Evolutionary conservation across 169 alveolate genomes (phyloP).

Genomic region (Cyclospora cayetanensis): DNA sequence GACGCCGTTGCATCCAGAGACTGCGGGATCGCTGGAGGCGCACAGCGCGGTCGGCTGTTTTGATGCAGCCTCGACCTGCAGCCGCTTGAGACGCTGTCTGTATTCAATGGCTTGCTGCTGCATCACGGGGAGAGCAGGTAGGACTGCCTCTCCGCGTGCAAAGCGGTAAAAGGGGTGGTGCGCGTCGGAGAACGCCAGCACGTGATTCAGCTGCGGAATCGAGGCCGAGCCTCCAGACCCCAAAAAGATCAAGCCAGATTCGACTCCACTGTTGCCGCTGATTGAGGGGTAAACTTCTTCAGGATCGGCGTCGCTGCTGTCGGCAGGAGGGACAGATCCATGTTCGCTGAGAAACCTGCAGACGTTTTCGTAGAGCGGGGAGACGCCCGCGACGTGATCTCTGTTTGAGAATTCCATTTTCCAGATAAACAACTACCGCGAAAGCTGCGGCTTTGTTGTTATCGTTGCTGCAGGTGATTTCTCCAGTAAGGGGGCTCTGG

Average conservation of each 20-base stretch:
- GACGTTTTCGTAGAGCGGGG: not conserved
- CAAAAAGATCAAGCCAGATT: not conserved
- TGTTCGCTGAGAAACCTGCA: not conserved
- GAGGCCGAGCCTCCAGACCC: conserved; percentile 44
- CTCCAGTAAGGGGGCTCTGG: too few relatives aligned
- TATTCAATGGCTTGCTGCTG: not conserved
- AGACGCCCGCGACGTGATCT: not conserved
- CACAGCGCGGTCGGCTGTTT: not conserved
- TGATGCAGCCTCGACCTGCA: not conserved
- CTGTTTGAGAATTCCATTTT: not conserved
- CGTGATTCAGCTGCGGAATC: conserved; percentile 33
- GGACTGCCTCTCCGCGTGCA: not conserved
- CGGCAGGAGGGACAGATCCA: not conserved
- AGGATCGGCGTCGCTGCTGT: not conserved
- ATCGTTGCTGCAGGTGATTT: too few relatives aligned
- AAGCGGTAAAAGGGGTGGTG: conserved; percentile 13
- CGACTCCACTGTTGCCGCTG: not conserved
- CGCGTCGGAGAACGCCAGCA: conserved; percentile 24
- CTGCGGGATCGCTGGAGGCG: not conserved
- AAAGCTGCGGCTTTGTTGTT: not conserved
- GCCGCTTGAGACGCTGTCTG: not conserved
- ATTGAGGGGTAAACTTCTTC: too few relatives aligned
- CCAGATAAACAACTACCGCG: not conserved
- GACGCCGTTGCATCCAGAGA: not conserved
- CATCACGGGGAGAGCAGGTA: not conserved